Conservation (phyloP, 495 filamentous ascomycete species). For the Annulohypoxylon stygium region DNA sequence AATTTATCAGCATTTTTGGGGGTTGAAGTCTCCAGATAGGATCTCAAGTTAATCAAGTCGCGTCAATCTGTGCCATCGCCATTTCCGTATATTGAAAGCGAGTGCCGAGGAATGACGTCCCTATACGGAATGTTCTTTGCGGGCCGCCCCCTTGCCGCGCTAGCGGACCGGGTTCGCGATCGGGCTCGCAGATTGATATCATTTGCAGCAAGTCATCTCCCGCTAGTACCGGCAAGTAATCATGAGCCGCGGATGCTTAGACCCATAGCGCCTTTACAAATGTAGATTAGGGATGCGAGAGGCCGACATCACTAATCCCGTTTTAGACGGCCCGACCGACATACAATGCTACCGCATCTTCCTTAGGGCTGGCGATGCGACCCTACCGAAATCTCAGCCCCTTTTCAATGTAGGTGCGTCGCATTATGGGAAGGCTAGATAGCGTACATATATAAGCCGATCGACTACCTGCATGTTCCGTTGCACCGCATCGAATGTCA, state of each 20-base stretch:
- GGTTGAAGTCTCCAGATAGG: conserved; percentile 28
- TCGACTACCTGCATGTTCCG: conserved; percentile 25
- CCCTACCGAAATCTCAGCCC: conserved; percentile 27
- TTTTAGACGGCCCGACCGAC: conserved; percentile 25
- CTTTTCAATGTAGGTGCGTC: conserved; percentile 31
- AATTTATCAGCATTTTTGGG: conserved; percentile 11
- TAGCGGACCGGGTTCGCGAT: conserved; percentile 17
- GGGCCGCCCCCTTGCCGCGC: conserved; percentile 22
- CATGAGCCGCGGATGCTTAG: conserved; percentile 6
- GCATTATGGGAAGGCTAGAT: conserved; percentile 32
- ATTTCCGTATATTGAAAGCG: conserved; percentile 24
- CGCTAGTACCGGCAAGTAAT: conserved; percentile 3
- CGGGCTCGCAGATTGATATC: conserved; percentile 25
- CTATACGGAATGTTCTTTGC: conserved; percentile 25
- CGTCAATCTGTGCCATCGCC: conserved; percentile 34
- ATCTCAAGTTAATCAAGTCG: conserved; percentile 34
- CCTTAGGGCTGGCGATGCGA: conserved; percentile 43
- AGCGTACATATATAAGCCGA: conserved; percentile 28
- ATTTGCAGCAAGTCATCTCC: conserved; percentile 8
- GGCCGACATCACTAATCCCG: conserved; percentile 20
- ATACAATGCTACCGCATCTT: conserved; percentile 29
- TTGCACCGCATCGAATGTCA: conserved; percentile 24
- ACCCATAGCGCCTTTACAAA: conserved; percentile 29
- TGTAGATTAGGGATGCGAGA: conserved; percentile 36
- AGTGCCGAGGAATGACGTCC: conserved; percentile 28